Evolutionary conservation across 495 filamentous ascomycete species (phyloP).

Genomic region (Collariella sp.): DNA sequence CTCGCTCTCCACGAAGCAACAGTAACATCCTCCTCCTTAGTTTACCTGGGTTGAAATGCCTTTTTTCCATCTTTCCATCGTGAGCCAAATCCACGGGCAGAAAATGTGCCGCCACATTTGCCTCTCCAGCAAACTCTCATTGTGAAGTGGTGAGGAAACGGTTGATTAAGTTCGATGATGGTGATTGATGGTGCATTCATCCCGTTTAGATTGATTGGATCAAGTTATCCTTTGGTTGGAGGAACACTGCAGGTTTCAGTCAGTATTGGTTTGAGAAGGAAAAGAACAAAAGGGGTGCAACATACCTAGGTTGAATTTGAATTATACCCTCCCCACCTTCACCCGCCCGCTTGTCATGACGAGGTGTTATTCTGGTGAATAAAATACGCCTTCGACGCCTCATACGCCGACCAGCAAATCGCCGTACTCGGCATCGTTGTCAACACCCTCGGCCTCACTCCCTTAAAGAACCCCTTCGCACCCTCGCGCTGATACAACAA

Average conservation of each 20-base stretch:
- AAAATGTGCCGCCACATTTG: no score
- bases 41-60: no score
- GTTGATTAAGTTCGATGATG: background rate
- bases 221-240: background rate
- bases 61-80: no score
- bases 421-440: constrained; percentile 98
- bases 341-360: constrained; percentile 3
- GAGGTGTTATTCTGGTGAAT: constrained; percentile 40
- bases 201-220: no score
- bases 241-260: background rate
- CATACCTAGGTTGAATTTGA: background rate
- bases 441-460: constrained; percentile 80
- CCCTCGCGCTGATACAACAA: constrained; percentile 83
- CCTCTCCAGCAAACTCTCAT: no score
- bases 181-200: no score
- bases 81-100: no score
- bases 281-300: background rate
- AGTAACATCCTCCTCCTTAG: no score
- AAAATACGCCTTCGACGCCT: constrained; percentile 53
- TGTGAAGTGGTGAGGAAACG: background rate
- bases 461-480: constrained; percentile 80
- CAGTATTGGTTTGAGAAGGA: background rate
- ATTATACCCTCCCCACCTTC: background rate
- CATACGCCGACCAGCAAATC: constrained; percentile 85
- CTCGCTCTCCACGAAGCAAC: no score